Percentiles rank a stretch among this genome's conserved stretches.
Evolutionary conservation across 768 basidiomycete genomes (phyloP).

Genomic region (Leccinum fibrillosum): DNA sequence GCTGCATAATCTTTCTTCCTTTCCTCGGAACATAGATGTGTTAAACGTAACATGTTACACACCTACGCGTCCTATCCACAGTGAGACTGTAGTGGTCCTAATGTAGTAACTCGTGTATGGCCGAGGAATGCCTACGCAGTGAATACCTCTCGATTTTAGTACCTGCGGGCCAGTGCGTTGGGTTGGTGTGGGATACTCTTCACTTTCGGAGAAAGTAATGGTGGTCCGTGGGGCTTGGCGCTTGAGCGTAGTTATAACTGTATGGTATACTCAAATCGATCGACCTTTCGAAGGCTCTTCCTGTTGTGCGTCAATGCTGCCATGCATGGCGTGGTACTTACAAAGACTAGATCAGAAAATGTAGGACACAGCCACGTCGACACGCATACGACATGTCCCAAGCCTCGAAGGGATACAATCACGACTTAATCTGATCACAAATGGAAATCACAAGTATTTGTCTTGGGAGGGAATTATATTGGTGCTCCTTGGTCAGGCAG

Average conservation of each 20-base stretch:
- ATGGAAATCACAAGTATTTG: background rate
- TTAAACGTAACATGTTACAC: background rate
- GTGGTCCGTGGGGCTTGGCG: background rate
- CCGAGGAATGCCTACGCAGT: background rate
- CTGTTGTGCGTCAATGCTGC: background rate
- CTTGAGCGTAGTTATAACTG: background rate
- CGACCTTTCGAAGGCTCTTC: background rate
- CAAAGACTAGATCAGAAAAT: background rate
- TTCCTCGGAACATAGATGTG: background rate
- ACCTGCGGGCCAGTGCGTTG: background rate
- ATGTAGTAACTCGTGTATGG: background rate
- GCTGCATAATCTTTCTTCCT: background rate
- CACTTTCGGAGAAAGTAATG: background rate
- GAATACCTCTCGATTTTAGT: background rate
- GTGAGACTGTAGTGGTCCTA: background rate
- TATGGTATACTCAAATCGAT: background rate
- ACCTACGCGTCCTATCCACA: background rate
- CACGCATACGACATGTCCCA: background rate
- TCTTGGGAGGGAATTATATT: slow-evolving; percentile 28
- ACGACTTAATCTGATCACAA: background rate
- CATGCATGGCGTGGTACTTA: background rate
- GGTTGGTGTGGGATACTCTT: slow-evolving; percentile 1
- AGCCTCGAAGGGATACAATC: background rate
- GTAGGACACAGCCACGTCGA: background rate
- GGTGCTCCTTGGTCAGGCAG: slow-evolving; percentile 92